Conservation (phyloP, 2,329 filamentous ascomycete genomes). For the Dactylellina drechsleri region DNA sequence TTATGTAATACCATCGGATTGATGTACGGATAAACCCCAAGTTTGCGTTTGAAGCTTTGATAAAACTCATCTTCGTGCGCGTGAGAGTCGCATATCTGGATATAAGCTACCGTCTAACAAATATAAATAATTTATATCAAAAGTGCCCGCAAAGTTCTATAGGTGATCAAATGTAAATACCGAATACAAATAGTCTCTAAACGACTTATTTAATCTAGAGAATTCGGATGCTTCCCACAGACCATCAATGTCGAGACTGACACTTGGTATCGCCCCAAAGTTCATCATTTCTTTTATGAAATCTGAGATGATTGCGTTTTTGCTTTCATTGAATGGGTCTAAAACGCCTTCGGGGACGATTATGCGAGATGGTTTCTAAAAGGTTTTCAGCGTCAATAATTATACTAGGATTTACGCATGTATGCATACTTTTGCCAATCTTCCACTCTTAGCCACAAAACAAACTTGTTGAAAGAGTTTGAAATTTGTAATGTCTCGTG, state of each 20-base stretch:
- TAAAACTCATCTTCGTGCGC: slow-evolving; percentile 31
- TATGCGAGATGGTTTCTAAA: slow-evolving; percentile 11
- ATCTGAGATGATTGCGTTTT: slow-evolving; percentile 21
- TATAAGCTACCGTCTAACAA: slow-evolving; percentile 38
- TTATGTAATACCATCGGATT: slow-evolving; percentile 42
- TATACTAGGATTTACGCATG: background rate
- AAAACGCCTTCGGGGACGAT: slow-evolving; percentile 31
- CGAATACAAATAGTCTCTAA: slow-evolving; percentile 38
- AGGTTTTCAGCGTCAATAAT: background rate
- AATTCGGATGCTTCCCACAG: slow-evolving; percentile 26
- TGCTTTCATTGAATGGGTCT: slow-evolving; percentile 4
- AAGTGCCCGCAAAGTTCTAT: too few species aligned
- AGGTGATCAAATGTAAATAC: background rate
- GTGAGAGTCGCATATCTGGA: slow-evolving; percentile 44
- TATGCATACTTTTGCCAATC: too few species aligned
- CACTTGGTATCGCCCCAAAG: background rate
- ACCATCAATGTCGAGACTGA: slow-evolving; percentile 29
- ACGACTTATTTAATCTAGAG: slow-evolving; percentile 6
- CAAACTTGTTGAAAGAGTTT: slow-evolving; percentile 35
- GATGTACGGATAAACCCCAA: slow-evolving; percentile 36
- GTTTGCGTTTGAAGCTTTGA: slow-evolving; percentile 16
- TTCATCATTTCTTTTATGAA: slow-evolving; percentile 27
- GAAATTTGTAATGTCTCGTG: slow-evolving; percentile 52
- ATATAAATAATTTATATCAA: too few species aligned
- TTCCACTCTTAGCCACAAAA: too few species aligned